Base-by-base conservation (phyloP, 208 protist species). In the Naegleria gruberi region DNA sequence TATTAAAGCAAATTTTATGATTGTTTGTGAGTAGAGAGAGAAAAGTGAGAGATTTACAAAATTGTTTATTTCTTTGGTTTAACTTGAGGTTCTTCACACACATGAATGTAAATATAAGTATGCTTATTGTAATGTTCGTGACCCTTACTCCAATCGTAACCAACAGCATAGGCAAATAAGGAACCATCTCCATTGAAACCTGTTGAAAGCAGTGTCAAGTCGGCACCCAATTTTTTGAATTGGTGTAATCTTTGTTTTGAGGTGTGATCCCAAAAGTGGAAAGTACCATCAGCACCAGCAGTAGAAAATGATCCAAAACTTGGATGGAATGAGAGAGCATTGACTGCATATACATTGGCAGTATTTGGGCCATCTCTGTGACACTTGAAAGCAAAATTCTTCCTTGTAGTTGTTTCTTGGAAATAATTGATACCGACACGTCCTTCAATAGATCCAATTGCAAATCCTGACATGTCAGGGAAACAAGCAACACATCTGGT, bases 321-420 rank as follows among this genome's bases (percentile, higher is more conserved):
- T 30, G 91, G 91, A 82, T 96, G 92, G 82, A 95, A 95, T 73
- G 51, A 46, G 37, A 96, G 94, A 46, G n/a, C 42, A 74, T 96
- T 96, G 44, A 96, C 93, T 26, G 92, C 43, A 47, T 94, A 95
- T 45, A 95, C 91, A 12, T 92, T 57, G 47, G 47, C 55, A 40
- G 44, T 81, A 17, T 51, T 77, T 47, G 86, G 74, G 47, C 46
- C 92, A 23, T 92, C 88, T 82, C 95, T 90, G 89, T 96, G 95
- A 91, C 95, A 96, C 88, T 95, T 96, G 88, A 96, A 96, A 42
- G 94, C 92, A 90, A 95, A 96, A 83, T 93, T 91, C 30, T 92
- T 90, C 84, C 34, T 47, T 40, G 87, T 81, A 51, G 47, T 46
- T 55, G 74, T 44, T 26, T 92, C 82, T 41, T 93, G 42, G 23